Percentiles rank a stretch among this genome's conserved stretches.
These are phyloP conservation scores for Isatis lusitanica DNA, from an alignment of 441 rosid genomes.

Conservation along the genomic window DNA sequence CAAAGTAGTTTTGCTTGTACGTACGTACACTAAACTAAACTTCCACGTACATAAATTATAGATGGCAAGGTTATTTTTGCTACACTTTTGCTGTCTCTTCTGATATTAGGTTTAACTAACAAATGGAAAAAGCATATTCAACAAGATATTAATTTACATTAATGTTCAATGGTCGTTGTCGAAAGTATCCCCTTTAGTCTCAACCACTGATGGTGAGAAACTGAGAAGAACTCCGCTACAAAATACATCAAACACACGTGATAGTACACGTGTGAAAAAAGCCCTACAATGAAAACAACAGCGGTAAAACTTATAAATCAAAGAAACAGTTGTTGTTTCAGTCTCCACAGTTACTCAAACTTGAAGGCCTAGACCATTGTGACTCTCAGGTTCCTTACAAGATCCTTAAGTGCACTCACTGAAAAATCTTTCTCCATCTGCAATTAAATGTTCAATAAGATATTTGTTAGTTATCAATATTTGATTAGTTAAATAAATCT, in stretches of 20 bases:
- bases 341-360: background rate
- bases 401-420: constrained; percentile 43
- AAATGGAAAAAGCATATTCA: background rate
- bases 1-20: too few relatives aligned
- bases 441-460: background rate
- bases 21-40: too few relatives aligned
- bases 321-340: background rate
- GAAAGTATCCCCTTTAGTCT: background rate
- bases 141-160: background rate
- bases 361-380: constrained; percentile 35
- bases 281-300: constrained; percentile 14
- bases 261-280: background rate
- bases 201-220: constrained; percentile 13
- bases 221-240: background rate
- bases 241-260: constrained; percentile 21
- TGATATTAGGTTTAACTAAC: background rate
- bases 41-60: too few relatives aligned
- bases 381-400: constrained; percentile 47
- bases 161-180: background rate
- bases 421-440: constrained; percentile 54
- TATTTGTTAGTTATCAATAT: background rate
- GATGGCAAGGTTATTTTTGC: too few relatives aligned
- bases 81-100: background rate
- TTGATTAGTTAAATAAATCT: background rate
- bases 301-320: background rate